phyloP scores from a whole-genome alignment of 2,329 filamentous ascomycete genomes.

The Drechmeria coniospora region DNA sequence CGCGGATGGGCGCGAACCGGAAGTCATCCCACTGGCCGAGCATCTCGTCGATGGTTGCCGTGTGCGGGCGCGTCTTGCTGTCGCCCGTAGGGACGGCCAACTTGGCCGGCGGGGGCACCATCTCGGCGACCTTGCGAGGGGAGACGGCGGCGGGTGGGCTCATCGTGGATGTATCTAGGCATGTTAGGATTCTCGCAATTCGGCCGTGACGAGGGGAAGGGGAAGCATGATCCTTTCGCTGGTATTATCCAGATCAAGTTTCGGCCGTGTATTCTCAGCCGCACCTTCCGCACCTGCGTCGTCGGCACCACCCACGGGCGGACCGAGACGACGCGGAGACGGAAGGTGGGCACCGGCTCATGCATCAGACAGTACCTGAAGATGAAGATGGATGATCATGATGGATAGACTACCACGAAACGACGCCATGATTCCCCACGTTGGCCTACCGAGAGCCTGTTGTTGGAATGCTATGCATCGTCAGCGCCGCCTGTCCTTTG shows the following conservation, averaged over 20 bases:
- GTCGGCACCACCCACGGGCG: background rate
- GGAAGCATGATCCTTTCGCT: conserved; percentile 97
- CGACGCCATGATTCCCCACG: conserved; percentile 16
- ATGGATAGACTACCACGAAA: conserved; percentile 21
- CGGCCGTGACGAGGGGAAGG: conserved; percentile 16
- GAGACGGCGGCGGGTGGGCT: conserved; percentile 61
- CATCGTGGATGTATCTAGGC: conserved; percentile 38
- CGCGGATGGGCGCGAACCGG: conserved; percentile 72
- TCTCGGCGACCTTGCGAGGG: conserved; percentile 31
- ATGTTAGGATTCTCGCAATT: conserved; percentile 14
- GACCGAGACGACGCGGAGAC: background rate
- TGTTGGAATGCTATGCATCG: no score
- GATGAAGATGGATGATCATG: conserved; percentile 16
- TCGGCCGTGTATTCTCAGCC: conserved; percentile 78
- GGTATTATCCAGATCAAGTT: conserved; percentile 99
- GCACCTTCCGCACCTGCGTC: conserved; percentile 10
- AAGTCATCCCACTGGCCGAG: conserved; percentile 69
- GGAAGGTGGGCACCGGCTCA: conserved; percentile 43
- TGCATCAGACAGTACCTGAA: conserved; percentile 35
- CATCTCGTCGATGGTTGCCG: conserved; percentile 46
- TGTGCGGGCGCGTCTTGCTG: conserved; percentile 26
- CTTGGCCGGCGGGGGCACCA: conserved; percentile 29
- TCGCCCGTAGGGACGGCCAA: conserved; percentile 15
- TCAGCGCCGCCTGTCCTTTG: no score
- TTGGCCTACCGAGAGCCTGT: conserved; percentile 11